Percentiles rank a stretch among this genome's conserved stretches.
Evolutionary conservation across 2,329 filamentous ascomycete genomes (phyloP).

Genomic region (Botrytis hyacinthi): DNA sequence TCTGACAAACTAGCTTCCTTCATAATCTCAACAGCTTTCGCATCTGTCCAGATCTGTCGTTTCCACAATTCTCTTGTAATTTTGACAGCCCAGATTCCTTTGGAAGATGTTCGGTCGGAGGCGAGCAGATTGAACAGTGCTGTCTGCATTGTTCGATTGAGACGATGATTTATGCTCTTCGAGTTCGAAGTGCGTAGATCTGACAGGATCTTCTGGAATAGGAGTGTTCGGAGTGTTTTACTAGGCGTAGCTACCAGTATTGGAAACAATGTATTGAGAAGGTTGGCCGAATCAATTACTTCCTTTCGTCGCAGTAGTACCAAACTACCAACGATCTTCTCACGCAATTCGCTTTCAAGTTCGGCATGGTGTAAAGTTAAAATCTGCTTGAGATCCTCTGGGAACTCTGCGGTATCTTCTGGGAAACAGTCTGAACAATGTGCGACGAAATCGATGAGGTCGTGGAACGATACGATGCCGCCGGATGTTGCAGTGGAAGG

Average conservation of each 20-base stretch:
- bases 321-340: slow-evolving; percentile 91
- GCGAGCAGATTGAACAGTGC: slow-evolving; percentile 90
- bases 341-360: slow-evolving; percentile 79
- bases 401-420: slow-evolving; percentile 71
- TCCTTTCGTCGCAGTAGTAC: slow-evolving; percentile 88
- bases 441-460: slow-evolving; percentile 89
- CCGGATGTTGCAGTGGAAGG: slow-evolving; percentile 75
- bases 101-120: slow-evolving; percentile 78
- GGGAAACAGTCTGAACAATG: slow-evolving; percentile 95
- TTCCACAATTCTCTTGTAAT: slow-evolving; percentile 95
- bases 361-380: slow-evolving; percentile 78
- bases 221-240: slow-evolving; percentile 78
- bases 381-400: slow-evolving; percentile 77
- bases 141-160: slow-evolving; percentile 91
- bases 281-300: slow-evolving; percentile 76
- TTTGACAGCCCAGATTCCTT: slow-evolving; percentile 94
- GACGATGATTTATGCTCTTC: slow-evolving; percentile 83
- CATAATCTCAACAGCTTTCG: slow-evolving; percentile 96
- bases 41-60: slow-evolving; percentile 91
- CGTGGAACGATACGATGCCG: slow-evolving; percentile 79
- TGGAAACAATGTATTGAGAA: slow-evolving; percentile 91
- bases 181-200: slow-evolving; percentile 86
- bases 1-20: slow-evolving; percentile 86
- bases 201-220: slow-evolving; percentile 89
- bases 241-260: slow-evolving; percentile 89